Percentiles rank a stretch among this genome's conserved stretches.
These are phyloP conservation scores for Przewalskia tangutica DNA, from an alignment of 257 asterid genomes.

Conservation along the genomic window DNA sequence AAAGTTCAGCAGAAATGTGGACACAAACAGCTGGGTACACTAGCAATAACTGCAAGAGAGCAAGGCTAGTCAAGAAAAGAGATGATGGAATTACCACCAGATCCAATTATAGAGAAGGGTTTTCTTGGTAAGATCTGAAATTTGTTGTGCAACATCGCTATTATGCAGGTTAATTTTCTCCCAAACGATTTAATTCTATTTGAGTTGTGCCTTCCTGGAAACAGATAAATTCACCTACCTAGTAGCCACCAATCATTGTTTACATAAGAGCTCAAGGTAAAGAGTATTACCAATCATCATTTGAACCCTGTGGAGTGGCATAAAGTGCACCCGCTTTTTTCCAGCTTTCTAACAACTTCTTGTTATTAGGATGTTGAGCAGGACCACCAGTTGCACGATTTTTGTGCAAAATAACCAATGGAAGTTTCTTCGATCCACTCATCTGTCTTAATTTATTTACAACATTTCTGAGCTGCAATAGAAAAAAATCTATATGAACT, in stretches of 20 bases:
- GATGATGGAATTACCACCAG: background rate
- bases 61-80: background rate
- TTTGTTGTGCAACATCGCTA: background rate
- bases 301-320: constrained; percentile 81
- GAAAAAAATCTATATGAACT: constrained; percentile 2
- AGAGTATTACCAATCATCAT: constrained; percentile 75
- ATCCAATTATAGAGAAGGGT: background rate
- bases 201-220: background rate
- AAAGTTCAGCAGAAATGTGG: background rate
- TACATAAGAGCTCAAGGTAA: background rate
- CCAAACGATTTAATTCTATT: background rate
- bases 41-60: background rate
- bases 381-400: constrained; percentile 73
- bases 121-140: background rate
- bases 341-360: constrained; percentile 68
- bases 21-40: background rate
- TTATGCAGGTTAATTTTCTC: background rate
- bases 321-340: constrained; percentile 59
- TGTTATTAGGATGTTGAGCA: constrained; percentile 63
- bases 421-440: constrained; percentile 65
- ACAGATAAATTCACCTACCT: background rate
- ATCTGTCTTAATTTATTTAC: constrained; percentile 44
- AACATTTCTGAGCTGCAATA: constrained; percentile 46
- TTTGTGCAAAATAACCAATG: constrained; percentile 77
- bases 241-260: background rate